Evolutionary conservation across 768 basidiomycete species (phyloP), one percentile per base, ranked within the genome.

Genomic region (Roridomyces roridus): DNA sequence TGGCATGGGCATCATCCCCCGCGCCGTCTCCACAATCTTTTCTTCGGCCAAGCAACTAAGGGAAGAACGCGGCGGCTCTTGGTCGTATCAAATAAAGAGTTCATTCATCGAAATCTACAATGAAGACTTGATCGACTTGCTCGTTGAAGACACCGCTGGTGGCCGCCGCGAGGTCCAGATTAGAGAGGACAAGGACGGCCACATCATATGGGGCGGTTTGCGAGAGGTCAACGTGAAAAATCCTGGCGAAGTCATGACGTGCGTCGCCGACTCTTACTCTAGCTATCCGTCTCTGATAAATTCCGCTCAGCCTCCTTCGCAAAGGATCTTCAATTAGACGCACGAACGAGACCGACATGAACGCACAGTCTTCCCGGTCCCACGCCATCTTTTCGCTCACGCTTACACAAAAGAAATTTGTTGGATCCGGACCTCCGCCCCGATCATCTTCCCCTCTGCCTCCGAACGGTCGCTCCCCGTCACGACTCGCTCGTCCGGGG

Each of bases 321-420:
- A 87, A 92, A 63, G 97, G 97, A 18, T 90, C 94, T 8, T 84
- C 92, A 15, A 90, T 96, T 39, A 84, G 97, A 26, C 87, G 96
- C 51, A 98, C 97, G 10, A 96, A 96, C 60, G 93, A 96, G 72
- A 99, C 97, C 28, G 93, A 94, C 68, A 98, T 98, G 96, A 99
- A 99, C 71, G 94, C 96, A 23, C 94, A 97, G 71, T 95, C 92
- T 2, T 98, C 96, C 36, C 90, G 97, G 55, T 97, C 94, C 25
- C 97, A 99, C 82, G 97, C 97, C 60, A 98, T 99, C 72, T 98
- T 99, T 75, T 98, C 96, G 35, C 80, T 99, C 48, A 97, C 94
- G 12, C 79, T 99, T 51, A 92, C 87, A 4, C 96, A 98, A 75
- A 93, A 90, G 79, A 94, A 89, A 71, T 93, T 78, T 68, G 80